These are phyloP conservation scores for Geranium brycei DNA, from an alignment of 345 rosid genomes.

Conservation along the genomic window DNA sequence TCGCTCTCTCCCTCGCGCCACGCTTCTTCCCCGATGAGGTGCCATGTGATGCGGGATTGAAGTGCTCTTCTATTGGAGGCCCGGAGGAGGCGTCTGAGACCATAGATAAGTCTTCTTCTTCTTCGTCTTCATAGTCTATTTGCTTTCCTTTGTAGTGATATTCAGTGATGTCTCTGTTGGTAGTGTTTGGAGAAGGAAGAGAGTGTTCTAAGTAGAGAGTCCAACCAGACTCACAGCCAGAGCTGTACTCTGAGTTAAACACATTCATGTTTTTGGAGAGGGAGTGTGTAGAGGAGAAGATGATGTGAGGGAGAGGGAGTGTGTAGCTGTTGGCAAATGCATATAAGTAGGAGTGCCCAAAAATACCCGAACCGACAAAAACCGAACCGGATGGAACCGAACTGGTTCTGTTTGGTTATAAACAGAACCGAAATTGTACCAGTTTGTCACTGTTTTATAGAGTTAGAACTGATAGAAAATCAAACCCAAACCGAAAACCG, in stretches of 20 bases:
- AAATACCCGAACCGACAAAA: no score
- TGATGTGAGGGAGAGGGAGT: background rate
- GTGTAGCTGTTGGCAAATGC: no score
- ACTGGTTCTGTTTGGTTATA: no score
- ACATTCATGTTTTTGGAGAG: conserved; percentile 23
- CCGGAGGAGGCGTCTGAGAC: conserved; percentile 99
- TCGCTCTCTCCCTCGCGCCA: conserved; percentile 24
- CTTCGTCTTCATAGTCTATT: conserved; percentile 10
- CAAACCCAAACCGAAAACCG: no score
- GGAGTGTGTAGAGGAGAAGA: background rate
- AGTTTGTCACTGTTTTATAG: no score
- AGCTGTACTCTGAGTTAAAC: conserved; percentile 45
- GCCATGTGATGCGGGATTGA: conserved; percentile 9
- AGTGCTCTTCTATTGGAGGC: conserved; percentile 33
- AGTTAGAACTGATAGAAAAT: no score
- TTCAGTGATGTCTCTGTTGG: conserved; percentile 12
- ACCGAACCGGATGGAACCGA: no score
- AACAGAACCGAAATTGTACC: no score
- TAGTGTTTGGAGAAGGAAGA: conserved; percentile 19
- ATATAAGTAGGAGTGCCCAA: no score
- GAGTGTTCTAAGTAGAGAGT: conserved; percentile 82
- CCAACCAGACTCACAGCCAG: conserved; percentile 99
- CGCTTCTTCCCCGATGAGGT: conserved; percentile 8
- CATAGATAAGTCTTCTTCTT: conserved; percentile 79
- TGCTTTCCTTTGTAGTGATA: conserved; percentile 1